Conservation (phyloP, 345 rosid genomes). For the Salix viminalis region DNA sequence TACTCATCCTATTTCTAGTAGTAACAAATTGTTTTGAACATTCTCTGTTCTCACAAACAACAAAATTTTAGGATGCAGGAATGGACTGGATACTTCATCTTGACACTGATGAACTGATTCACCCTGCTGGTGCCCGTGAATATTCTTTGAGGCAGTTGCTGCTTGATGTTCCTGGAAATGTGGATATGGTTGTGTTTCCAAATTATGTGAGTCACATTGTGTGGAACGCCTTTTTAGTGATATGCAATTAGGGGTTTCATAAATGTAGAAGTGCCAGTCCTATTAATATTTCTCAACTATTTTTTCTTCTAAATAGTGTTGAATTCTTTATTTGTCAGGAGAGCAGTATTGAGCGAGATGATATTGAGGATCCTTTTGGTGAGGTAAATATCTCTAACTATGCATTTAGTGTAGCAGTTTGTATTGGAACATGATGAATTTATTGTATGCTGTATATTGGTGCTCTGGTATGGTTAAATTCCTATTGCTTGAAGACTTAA, state of each 20-base stretch:
- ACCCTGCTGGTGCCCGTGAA: constrained; percentile 73
- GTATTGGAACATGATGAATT: background rate
- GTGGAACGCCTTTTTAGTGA: background rate
- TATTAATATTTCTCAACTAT: constrained; percentile 4
- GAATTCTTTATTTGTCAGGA: constrained; percentile 52
- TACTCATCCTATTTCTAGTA: background rate
- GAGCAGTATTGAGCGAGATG: constrained; percentile 85
- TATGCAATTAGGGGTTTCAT: constrained; percentile 2
- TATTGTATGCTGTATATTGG: background rate
- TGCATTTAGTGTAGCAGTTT: background rate
- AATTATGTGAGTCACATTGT: constrained; percentile 54
- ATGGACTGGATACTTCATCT: constrained; percentile 95
- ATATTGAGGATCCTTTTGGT: constrained; percentile 78
- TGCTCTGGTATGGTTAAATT: background rate
- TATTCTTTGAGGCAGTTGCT: constrained; percentile 64
- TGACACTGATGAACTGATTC: constrained; percentile 84
- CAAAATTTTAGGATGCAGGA: constrained; percentile 53
- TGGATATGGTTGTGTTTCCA: constrained; percentile 78
- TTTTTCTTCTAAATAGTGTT: constrained; percentile 8
- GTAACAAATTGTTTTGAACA: background rate
- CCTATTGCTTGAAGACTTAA: background rate
- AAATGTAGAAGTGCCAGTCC: background rate
- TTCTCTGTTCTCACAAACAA: background rate
- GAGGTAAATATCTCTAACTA: constrained; percentile 47
- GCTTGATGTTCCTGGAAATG: constrained; percentile 49